phyloP scores from a whole-genome alignment of 257 asterid genomes.

The Anisodus tanguticus region DNA sequence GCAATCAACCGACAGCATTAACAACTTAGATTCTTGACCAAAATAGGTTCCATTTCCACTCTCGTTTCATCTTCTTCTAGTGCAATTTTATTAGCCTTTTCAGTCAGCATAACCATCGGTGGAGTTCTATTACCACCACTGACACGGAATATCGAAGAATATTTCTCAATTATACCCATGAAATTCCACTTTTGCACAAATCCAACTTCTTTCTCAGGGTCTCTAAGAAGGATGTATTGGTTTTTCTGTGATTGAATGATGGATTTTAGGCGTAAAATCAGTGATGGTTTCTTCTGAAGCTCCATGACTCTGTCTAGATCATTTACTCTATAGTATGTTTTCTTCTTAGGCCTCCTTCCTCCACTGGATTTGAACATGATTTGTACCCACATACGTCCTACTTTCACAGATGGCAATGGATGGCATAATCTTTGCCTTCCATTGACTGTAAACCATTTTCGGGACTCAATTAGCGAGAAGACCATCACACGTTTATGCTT shows the following conservation, averaged over 20 bases:
- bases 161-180: slow-evolving; percentile 80
- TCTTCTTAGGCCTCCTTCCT: slow-evolving; percentile 82
- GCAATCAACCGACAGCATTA: slow-evolving; percentile 91
- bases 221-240: slow-evolving; percentile 71
- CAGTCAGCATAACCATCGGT: slow-evolving; percentile 68
- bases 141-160: slow-evolving; percentile 72
- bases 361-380: slow-evolving; percentile 59
- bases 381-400: slow-evolving; percentile 44
- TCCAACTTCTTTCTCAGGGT: slow-evolving; percentile 96
- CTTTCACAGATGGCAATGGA: slow-evolving; percentile 13
- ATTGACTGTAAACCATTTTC: background rate
- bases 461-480: slow-evolving; percentile 21
- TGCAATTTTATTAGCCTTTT: slow-evolving; percentile 71
- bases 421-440: slow-evolving; percentile 26
- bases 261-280: slow-evolving; percentile 69
- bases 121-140: slow-evolving; percentile 60
- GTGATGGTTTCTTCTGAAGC: slow-evolving; percentile 78
- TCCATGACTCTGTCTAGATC: slow-evolving; percentile 91
- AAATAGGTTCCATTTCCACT: slow-evolving; percentile 72
- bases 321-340: slow-evolving; percentile 68
- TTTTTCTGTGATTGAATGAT: slow-evolving; percentile 72
- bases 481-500: background rate
- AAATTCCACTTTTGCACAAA: slow-evolving; percentile 91
- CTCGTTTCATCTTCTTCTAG: slow-evolving; percentile 56
- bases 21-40: slow-evolving; percentile 70